phyloP scores from a whole-genome alignment of 306 rosid genomes.

The Arachis hypogaea region DNA sequence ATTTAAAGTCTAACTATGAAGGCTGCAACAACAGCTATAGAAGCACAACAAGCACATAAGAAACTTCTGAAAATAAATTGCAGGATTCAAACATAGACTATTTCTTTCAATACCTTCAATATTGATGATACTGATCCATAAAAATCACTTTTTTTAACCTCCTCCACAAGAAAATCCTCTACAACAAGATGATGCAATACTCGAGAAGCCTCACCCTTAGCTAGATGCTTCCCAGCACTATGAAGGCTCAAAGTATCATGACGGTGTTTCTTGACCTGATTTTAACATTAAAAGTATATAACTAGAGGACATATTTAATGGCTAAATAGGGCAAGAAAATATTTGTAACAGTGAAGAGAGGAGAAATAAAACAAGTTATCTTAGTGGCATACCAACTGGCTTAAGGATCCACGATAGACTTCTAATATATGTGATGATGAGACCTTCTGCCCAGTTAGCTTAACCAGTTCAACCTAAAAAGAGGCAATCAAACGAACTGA shows the following conservation, averaged over 20 bases:
- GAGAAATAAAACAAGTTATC: conserved; percentile 11
- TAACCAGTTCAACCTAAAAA: conserved; percentile 82
- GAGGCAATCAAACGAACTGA: conserved; percentile 35
- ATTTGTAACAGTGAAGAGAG: conserved; percentile 1
- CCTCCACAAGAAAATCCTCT: conserved; percentile 78
- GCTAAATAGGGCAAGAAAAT: conserved; percentile 24
- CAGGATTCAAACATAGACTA: conserved; percentile 15
- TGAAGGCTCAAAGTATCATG: conserved; percentile 77
- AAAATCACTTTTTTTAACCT: conserved; percentile 88
- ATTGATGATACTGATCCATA: conserved; percentile 92
- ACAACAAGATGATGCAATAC: conserved; percentile 84
- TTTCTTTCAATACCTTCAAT: conserved; percentile 61
- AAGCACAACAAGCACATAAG: conserved; percentile 9
- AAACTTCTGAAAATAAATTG: conserved; percentile 17
- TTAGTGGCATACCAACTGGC: conserved; percentile 70
- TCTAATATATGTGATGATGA: conserved; percentile 90
- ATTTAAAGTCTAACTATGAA: conserved; percentile 33
- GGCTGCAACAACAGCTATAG: conserved; percentile 19
- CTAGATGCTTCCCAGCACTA: conserved; percentile 87
- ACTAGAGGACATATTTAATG: conserved; percentile 29
- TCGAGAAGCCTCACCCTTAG: conserved; percentile 94
- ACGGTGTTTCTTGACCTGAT: conserved; percentile 81
- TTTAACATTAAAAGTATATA: conserved; percentile 35
- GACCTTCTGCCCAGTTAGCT: conserved; percentile 72
- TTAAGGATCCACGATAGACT: conserved; percentile 91